Percentiles rank a stretch among this genome's conserved stretches.
phyloP scores from a whole-genome alignment of 768 basidiomycete species.

The Tricholoma saponaceum region DNA sequence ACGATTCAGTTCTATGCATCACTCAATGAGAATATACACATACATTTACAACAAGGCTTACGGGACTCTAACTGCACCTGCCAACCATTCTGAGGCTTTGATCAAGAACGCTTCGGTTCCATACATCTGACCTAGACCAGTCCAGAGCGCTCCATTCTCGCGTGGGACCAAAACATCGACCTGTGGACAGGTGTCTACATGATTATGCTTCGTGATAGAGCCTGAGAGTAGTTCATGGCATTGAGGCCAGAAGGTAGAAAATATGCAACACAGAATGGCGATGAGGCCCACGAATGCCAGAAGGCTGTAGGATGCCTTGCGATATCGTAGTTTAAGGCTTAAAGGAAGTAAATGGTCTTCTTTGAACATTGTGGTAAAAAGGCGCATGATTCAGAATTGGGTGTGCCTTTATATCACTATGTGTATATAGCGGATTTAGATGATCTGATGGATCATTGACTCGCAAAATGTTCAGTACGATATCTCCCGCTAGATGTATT shows the following conservation, averaged over 20 bases:
- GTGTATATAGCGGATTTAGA: too few species aligned
- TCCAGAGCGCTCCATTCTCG: conserved; percentile 36
- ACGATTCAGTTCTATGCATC: conserved; percentile 46
- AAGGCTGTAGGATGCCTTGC: neutral
- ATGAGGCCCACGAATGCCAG: neutral
- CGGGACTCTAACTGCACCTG: conserved; percentile 45
- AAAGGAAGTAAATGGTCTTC: neutral
- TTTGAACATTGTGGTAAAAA: neutral
- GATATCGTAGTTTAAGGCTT: neutral
- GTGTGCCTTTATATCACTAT: too few species aligned
- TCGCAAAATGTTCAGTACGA: too few species aligned
- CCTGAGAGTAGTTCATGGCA: neutral
- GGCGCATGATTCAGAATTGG: too few species aligned
- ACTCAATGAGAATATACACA: neutral
- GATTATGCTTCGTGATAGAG: neutral
- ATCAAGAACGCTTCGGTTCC: conserved; percentile 33
- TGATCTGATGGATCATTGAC: too few species aligned
- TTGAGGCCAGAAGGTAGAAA: neutral
- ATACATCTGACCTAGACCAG: conserved; percentile 25
- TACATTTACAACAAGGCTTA: conserved; percentile 17
- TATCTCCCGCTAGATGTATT: too few species aligned
- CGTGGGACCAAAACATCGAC: conserved; percentile 34
- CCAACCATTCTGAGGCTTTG: conserved; percentile 41
- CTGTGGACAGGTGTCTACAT: conserved; percentile 28
- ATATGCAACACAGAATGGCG: neutral